Evolutionary conservation across 1,139 yeast species (phyloP), one percentile per base, ranked within the genome.

Genomic region (Yamadazyma dendronema): DNA sequence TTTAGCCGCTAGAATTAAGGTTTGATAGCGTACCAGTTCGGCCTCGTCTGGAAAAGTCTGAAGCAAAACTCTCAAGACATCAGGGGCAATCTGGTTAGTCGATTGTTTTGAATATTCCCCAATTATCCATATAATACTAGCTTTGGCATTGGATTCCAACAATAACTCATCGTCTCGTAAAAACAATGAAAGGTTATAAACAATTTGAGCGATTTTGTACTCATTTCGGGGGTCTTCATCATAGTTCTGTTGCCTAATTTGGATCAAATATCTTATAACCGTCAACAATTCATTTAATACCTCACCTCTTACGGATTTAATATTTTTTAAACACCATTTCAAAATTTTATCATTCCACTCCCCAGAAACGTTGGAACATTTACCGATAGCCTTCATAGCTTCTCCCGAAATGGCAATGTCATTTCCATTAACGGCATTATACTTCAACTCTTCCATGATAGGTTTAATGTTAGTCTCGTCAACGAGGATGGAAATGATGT

Each of bases 101-200:
- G 64, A 58, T n/a, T 58, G 54, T 30, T 60, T 66, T 0, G 75
- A 61, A 52, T 85, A 83, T 53, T 92, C 97, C 2, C 97, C 97
- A 31, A 92, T 77, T 10, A 90, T 72, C 97, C 97, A 94, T 13
- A 92, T 73, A 15, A 89, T 81, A 39, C 94, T 84, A 1, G 95
- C 89, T 46, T 81, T 78, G 0, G 97, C 96, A 13, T 71, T 69
- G 16, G 65, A 56, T 22, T 62, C 71, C 22, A 72, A 50, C 2
- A 54, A 52, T 3, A 63, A 30, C 12, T 44, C 45, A 3, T 48
- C 47, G 36, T 59, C 62, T 3, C 45, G 41, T 35, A 69, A 52
- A 3, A 66, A 54, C 26, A 53, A 40, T 2, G 77, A 65, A 9
- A 76, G 54, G 33, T 58, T 61, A 37, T 61, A 62, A 3, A 68